These are phyloP conservation scores for Opeltia flavorubescens DNA, from an alignment of 495 filamentous ascomycete genomes.

Conservation along the genomic window DNA sequence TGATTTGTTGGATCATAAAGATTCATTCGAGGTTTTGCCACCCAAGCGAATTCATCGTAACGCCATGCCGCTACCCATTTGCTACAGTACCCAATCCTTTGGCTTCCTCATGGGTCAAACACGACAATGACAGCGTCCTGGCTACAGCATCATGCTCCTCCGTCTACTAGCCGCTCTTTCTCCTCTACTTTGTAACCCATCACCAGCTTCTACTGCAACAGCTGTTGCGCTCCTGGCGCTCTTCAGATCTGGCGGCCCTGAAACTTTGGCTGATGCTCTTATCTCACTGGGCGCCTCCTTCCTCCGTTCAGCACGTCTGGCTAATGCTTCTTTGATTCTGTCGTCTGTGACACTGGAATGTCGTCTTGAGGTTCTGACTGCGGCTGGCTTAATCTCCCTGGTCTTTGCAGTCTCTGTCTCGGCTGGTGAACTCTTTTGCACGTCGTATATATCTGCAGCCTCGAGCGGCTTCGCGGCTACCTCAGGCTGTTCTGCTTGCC, in stretches of 20 bases:
- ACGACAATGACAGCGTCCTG: background rate
- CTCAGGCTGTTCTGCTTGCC: background rate
- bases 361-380: conserved; percentile 11
- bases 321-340: conserved; percentile 4
- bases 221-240: conserved; percentile 7
- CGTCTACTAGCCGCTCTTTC: conserved; percentile 27
- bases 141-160: conserved; percentile 36
- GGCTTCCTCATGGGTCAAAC: too few species aligned
- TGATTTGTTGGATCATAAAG: background rate
- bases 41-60: too few species aligned
- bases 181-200: conserved; percentile 3
- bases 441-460: background rate
- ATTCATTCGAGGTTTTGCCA: background rate
- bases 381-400: background rate
- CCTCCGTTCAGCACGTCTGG: conserved; percentile 4
- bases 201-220: conserved; percentile 1
- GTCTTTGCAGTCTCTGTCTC: background rate
- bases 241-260: conserved; percentile 3
- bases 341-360: conserved; percentile 10
- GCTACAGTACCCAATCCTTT: too few species aligned
- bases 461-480: background rate
- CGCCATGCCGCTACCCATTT: too few species aligned
- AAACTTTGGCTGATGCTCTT: conserved; percentile 15
- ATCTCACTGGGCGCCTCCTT: conserved; percentile 4
- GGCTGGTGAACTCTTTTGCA: background rate